Evolutionary conservation across 768 basidiomycete species (phyloP).

Genomic region (Boletellus sp.): DNA sequence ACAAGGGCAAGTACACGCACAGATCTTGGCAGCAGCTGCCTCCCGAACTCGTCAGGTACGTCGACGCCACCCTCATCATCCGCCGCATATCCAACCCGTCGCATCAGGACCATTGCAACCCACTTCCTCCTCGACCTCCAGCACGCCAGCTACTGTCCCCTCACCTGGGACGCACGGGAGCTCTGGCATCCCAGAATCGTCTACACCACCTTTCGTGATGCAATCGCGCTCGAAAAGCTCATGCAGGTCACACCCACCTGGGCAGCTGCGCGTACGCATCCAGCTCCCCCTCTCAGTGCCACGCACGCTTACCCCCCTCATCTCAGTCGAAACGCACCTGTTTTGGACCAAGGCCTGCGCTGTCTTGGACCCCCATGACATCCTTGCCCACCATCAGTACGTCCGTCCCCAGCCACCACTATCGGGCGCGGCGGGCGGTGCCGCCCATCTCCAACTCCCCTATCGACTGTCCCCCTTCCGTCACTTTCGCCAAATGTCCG

Average conservation of each 20-base stretch:
- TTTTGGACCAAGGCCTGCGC: conserved; percentile 68
- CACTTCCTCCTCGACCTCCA: conserved; percentile 52
- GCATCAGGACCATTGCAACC: conserved; percentile 35
- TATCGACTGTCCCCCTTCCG: conserved; percentile 48
- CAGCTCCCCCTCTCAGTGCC: background rate
- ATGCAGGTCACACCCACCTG: conserved; percentile 64
- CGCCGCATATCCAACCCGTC: background rate
- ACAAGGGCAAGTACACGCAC: conserved; percentile 56
- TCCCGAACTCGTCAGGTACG: conserved; percentile 57
- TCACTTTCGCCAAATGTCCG: conserved; percentile 59
- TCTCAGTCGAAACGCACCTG: conserved; percentile 61
- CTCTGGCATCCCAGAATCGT: conserved; percentile 61
- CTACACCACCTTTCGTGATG: conserved; percentile 61
- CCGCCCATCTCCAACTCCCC: conserved; percentile 31
- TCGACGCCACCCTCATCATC: conserved; percentile 30
- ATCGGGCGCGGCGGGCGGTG: conserved; percentile 26
- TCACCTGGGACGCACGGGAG: conserved; percentile 45
- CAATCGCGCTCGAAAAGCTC: conserved; percentile 53
- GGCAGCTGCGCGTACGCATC: conserved; percentile 53
- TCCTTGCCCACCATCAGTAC: conserved; percentile 46
- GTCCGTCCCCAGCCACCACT: conserved; percentile 37
- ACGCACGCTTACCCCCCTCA: conserved; percentile 8
- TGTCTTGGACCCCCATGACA: conserved; percentile 60
- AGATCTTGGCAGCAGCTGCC: conserved; percentile 63
- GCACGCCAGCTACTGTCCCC: conserved; percentile 43